Evolutionary conservation across 148 eudicot genomes (phyloP), one percentile per base, ranked within the genome.

Genomic region (Limonium bicolor): DNA sequence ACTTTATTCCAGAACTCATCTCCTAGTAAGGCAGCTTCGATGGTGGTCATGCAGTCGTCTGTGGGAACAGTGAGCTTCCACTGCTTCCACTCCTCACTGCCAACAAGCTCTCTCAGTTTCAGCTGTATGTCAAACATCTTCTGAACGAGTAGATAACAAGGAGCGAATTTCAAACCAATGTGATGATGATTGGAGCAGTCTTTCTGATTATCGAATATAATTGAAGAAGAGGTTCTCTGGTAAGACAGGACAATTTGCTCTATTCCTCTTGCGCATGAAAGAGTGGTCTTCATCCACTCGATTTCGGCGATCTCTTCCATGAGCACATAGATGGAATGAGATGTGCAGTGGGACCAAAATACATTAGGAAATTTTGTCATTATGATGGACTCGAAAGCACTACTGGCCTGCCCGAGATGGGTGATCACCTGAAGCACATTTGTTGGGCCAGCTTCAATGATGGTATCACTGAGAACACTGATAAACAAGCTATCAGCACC

Each of bases 291-390:
- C 66, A 72, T 63, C 67, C 73, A 67, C 48, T 63, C 78, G 17
- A 55, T 50, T 48, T 67, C 67, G 53, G 70, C 61, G 26, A 67
- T 67, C 54, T 63, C 69, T 53, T 67, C 73, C 73, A 64, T 56
- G 27, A 67, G 39, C 35, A 55, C 40, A 40, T 49, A 57, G 44
- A 72, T 50, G 41, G 73, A 72, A 56, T 72, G 66, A n/a, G 67
- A 63, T 24, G 70, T 64, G 50, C 73, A 72, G 22, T 57, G 78
- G 37, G 73, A 72, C 73, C 78, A 72, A 50, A 72, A 67, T 48
- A 72, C 50, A 36, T 36, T 61, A 25, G 78, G 64, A 15, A 63
- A 72, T 46, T 60, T 67, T 12, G 63, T 22, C 19, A 53, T 31
- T n/a, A 60, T 59, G 38, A 59, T 25, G 1, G 77, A 63, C 53